These are phyloP conservation scores for Ceriops tagal DNA, from an alignment of 345 rosid genomes.

Conservation along the genomic window DNA sequence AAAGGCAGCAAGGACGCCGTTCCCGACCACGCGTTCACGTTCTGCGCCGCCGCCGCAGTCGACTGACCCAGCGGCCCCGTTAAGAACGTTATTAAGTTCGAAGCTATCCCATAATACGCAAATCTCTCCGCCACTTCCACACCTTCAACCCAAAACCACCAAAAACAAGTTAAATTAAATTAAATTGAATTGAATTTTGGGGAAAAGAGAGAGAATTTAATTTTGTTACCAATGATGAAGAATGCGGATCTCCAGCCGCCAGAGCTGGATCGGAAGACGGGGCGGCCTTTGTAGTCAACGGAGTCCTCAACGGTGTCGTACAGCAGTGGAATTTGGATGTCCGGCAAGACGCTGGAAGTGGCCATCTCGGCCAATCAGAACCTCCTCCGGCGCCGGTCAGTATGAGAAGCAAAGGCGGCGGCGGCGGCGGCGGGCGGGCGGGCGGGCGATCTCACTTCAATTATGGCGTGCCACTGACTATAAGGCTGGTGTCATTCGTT, in stretches of 20 bases:
- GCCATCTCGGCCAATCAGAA: background rate
- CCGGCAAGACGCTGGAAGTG: background rate
- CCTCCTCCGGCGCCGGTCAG: no score
- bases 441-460: no score
- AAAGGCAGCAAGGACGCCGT: slow-evolving; percentile 15
- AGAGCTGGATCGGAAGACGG: slow-evolving; percentile 10
- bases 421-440: no score
- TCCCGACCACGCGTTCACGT: slow-evolving; percentile 17
- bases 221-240: slow-evolving; percentile 16
- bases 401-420: no score
- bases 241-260: slow-evolving; percentile 23
- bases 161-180: background rate
- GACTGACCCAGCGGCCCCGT: slow-evolving; percentile 16
- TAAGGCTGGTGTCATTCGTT: no score
- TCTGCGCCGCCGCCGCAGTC: slow-evolving; percentile 16
- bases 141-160: background rate
- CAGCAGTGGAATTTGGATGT: background rate
- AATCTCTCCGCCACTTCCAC: slow-evolving; percentile 25
- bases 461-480: no score
- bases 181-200: background rate
- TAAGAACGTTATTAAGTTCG: slow-evolving; percentile 18
- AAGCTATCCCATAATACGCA: slow-evolving; percentile 15
- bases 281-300: slow-evolving; percentile 17
- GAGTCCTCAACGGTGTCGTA: slow-evolving; percentile 9
- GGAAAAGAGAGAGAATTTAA: no score